A percentile compares a stretch with the other conserved stretches of the same genome.
Conservation (phyloP, 805 yeast genomes). For the Wickerhamomyces silvicola region DNA sequence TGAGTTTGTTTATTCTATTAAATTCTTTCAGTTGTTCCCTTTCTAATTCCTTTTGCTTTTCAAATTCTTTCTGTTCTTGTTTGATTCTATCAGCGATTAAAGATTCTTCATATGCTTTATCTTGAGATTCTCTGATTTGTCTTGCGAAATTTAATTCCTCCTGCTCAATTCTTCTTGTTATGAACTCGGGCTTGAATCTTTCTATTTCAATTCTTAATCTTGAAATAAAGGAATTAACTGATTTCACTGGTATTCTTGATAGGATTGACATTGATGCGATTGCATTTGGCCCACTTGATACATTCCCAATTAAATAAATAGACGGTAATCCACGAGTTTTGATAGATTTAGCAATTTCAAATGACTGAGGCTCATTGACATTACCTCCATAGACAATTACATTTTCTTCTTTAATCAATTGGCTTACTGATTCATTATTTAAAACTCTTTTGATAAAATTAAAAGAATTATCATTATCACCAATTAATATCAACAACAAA, state of each 20-base stretch:
- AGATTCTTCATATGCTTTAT: slow-evolving; percentile 57
- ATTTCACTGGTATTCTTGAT: slow-evolving; percentile 23
- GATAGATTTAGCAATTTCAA: slow-evolving; percentile 54
- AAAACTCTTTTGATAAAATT: slow-evolving; percentile 39
- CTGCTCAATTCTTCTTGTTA: slow-evolving; percentile 52
- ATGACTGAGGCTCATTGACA: slow-evolving; percentile 56
- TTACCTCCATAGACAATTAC: slow-evolving; percentile 60
- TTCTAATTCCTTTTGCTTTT: slow-evolving; percentile 18
- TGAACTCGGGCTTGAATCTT: slow-evolving; percentile 56
- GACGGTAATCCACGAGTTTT: slow-evolving; percentile 50
- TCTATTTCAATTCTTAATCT: slow-evolving; percentile 37
- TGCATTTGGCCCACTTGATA: slow-evolving; percentile 36
- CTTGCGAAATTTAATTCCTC: slow-evolving; percentile 55
- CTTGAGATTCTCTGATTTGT: slow-evolving; percentile 56
- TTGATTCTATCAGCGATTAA: slow-evolving; percentile 50
- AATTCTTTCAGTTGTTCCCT: slow-evolving; percentile 2
- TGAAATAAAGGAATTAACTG: slow-evolving; percentile 27
- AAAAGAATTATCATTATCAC: slow-evolving; percentile 24
- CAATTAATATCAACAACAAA: slow-evolving; percentile 14
- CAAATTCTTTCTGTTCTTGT: slow-evolving; percentile 35
- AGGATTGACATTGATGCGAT: slow-evolving; percentile 29
- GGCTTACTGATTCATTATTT: slow-evolving; percentile 37
- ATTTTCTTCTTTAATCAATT: slow-evolving; percentile 34
- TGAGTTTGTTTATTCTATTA: slow-evolving; percentile 6
- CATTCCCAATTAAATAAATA: slow-evolving; percentile 47